phyloP scores from a whole-genome alignment of 164 flowering plant species.

The Magnolia changhungtana region DNA sequence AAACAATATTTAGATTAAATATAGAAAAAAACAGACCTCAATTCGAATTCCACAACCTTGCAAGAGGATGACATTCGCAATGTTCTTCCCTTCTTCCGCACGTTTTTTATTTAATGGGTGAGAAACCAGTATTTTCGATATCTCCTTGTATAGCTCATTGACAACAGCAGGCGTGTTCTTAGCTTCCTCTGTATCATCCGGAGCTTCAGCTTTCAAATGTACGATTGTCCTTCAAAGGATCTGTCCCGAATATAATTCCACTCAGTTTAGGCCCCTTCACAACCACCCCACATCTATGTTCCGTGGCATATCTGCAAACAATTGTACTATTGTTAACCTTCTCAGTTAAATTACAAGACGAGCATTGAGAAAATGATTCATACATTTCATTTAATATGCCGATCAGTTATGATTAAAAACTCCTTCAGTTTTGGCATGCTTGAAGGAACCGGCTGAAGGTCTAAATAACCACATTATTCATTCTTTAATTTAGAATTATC shows the following conservation, averaged over 20 bases:
- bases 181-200: conserved; percentile 88
- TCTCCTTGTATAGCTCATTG: conserved; percentile 88
- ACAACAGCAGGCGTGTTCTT: conserved; percentile 81
- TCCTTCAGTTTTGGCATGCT: too few species aligned
- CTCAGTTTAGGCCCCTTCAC: conserved; percentile 90
- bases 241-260: conserved; percentile 99
- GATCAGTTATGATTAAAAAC: too few species aligned
- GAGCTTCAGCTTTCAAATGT: conserved; percentile 71
- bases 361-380: too few species aligned
- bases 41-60: conserved; percentile 97
- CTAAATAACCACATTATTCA: too few species aligned
- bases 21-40: conserved; percentile 46
- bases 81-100: conserved; percentile 72
- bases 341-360: too few species aligned
- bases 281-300: conserved; percentile 98
- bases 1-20: too few species aligned
- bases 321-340: conserved; percentile 2
- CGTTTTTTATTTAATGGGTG: conserved; percentile 82
- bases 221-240: conserved; percentile 92
- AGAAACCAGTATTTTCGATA: conserved; percentile 66
- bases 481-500: too few species aligned
- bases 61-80: conserved; percentile 89
- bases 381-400: too few species aligned
- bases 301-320: conserved; percentile 71
- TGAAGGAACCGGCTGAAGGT: too few species aligned